Conservation (phyloP, 2,329 filamentous ascomycete species). For the Phyllachora maydis region DNA sequence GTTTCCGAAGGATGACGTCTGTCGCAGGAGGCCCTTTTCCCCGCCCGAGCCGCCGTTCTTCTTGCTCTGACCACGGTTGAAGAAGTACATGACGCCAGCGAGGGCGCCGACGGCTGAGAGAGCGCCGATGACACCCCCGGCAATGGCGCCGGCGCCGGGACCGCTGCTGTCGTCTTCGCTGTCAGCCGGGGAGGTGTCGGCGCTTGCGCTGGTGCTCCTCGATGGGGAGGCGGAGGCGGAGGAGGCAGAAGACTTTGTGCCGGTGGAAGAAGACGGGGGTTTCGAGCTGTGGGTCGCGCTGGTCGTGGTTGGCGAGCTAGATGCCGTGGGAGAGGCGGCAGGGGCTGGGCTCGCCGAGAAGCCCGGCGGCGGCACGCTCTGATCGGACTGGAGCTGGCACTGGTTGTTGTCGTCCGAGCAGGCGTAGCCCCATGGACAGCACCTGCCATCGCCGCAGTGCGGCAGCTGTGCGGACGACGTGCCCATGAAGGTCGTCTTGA, state of each 20-base stretch:
- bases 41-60: constrained; percentile 5
- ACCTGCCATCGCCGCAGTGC: constrained; percentile 32
- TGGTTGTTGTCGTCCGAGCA: constrained; percentile 28
- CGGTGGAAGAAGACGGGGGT: constrained; percentile 6
- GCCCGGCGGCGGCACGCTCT: constrained; percentile 16
- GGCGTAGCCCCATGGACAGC: constrained; percentile 54
- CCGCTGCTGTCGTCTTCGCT: constrained; percentile 4
- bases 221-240: constrained; percentile 3
- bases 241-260: constrained; percentile 6
- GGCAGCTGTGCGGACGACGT: no score
- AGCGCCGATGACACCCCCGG: constrained; percentile 7
- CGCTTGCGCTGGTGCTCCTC: no score
- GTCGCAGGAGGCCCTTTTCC: constrained; percentile 10
- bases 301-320: constrained; percentile 6
- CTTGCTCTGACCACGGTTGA: constrained; percentile 10
- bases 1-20: constrained; percentile 21
- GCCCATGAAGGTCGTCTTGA: constrained; percentile 42
- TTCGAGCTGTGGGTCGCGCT: constrained; percentile 7
- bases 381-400: constrained; percentile 32
- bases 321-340: constrained; percentile 5
- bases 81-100: constrained; percentile 20
- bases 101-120: constrained; percentile 23
- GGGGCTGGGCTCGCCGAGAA: constrained; percentile 3
- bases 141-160: constrained; percentile 2
- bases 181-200: constrained; percentile 6